These are phyloP conservation scores for Aspergillus diversus DNA, from an alignment of 495 filamentous ascomycete genomes.

Conservation along the genomic window DNA sequence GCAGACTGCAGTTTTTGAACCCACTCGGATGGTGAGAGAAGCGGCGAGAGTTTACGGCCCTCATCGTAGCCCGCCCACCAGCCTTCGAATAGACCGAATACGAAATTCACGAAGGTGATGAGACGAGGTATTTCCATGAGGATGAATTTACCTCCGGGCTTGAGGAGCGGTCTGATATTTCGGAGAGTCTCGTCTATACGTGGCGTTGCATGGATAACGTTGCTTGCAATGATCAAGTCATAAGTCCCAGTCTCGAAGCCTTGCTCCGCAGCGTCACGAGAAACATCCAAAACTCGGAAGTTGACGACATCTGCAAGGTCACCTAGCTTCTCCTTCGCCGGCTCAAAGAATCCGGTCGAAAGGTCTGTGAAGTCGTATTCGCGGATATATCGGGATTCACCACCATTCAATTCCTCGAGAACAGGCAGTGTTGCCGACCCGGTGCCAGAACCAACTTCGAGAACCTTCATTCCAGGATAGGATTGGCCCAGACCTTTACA, in stretches of 20 bases:
- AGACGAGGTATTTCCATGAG: slow-evolving; percentile 17
- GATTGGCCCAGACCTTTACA: slow-evolving; percentile 11
- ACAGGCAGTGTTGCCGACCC: slow-evolving; percentile 12
- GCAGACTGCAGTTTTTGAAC: not conserved
- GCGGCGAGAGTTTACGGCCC: slow-evolving; percentile 11
- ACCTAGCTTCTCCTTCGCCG: slow-evolving; percentile 14
- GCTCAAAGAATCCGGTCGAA: slow-evolving; percentile 20
- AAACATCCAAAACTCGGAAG: slow-evolving; percentile 17
- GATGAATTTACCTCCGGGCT: slow-evolving; percentile 18
- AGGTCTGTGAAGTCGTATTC: slow-evolving; percentile 13
- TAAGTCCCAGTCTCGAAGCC: slow-evolving; percentile 15
- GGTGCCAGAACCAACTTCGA: slow-evolving; percentile 17
- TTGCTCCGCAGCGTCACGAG: slow-evolving; percentile 10
- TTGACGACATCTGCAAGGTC: slow-evolving; percentile 16
- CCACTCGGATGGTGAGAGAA: slow-evolving; percentile 14
- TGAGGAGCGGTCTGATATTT: slow-evolving; percentile 16
- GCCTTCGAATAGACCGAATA: slow-evolving; percentile 17
- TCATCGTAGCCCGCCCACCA: slow-evolving; percentile 20
- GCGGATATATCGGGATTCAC: not conserved
- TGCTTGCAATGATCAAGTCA: slow-evolving; percentile 19
- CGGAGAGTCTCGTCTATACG: slow-evolving; percentile 11
- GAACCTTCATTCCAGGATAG: slow-evolving; percentile 12
- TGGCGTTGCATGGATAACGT: slow-evolving; percentile 17
- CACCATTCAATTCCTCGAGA: slow-evolving; percentile 14
- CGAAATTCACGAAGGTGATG: slow-evolving; percentile 5